A percentile compares a stretch with the other conserved stretches of the same genome.
Conservation (phyloP, 805 yeast species). For the Wickerhamomyces strasburgensis region DNA sequence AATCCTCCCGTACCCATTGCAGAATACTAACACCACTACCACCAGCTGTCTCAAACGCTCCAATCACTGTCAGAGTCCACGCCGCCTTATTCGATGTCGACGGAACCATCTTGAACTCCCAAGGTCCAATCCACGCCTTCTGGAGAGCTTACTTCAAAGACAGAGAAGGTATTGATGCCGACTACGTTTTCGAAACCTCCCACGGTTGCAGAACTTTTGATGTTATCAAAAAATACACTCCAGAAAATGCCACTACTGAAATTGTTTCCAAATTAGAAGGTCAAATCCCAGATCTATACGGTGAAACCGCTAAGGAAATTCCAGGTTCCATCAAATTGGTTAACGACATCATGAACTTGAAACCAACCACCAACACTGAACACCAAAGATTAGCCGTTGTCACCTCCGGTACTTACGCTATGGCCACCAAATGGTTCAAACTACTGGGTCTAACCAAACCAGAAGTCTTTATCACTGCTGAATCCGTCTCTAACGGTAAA, state of each 20-base stretch:
- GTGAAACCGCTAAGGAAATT: slow-evolving; percentile 66
- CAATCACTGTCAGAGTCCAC: slow-evolving; percentile 29
- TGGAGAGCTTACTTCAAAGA: slow-evolving; percentile 58
- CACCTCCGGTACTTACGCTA: slow-evolving; percentile 72
- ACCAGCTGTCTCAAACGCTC: too few species aligned
- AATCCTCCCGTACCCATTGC: too few species aligned
- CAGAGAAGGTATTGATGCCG: slow-evolving; percentile 65
- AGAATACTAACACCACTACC: too few species aligned
- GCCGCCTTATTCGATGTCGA: slow-evolving; percentile 75
- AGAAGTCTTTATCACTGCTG: slow-evolving; percentile 74
- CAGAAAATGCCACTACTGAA: slow-evolving; percentile 61
- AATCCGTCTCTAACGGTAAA: slow-evolving; percentile 73
- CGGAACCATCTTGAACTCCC: slow-evolving; percentile 79
- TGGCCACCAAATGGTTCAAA: slow-evolving; percentile 77
- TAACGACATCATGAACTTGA: slow-evolving; percentile 31
- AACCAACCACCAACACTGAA: slow-evolving; percentile 27
- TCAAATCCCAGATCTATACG: slow-evolving; percentile 64
- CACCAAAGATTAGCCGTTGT: slow-evolving; percentile 77
- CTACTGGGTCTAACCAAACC: slow-evolving; percentile 60
- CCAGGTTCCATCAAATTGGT: slow-evolving; percentile 70
- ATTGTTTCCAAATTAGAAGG: slow-evolving; percentile 66
- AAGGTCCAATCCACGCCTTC: slow-evolving; percentile 73
- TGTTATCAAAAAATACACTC: slow-evolving; percentile 65
- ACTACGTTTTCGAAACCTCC: slow-evolving; percentile 64
- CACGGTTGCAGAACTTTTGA: slow-evolving; percentile 85